Percentiles rank a stretch among this genome's conserved stretches.
Conservation (phyloP, 169 alveolate genomes). For the Plasmodium vivax region DNA sequence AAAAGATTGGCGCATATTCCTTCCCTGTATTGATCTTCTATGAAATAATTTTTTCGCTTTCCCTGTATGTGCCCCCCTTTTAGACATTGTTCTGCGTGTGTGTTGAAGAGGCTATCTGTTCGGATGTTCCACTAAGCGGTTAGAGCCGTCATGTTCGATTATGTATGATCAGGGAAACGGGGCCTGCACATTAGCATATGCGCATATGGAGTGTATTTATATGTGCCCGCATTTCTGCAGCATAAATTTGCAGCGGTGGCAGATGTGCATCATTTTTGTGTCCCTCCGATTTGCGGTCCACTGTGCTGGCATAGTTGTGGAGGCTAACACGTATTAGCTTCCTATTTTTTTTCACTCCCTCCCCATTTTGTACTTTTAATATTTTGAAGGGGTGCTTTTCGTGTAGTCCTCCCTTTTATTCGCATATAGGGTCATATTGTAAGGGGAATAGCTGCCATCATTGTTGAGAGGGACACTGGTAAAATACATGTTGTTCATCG, state of each 20-base stretch:
- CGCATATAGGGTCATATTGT: slow-evolving; percentile 1
- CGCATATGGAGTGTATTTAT: neutral
- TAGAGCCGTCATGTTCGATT: neutral
- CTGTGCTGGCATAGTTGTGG: neutral
- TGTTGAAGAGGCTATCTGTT: neutral
- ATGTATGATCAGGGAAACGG: neutral
- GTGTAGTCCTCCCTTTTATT: slow-evolving; percentile 12
- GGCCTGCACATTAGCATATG: neutral
- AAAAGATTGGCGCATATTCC: neutral
- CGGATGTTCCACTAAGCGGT: neutral
- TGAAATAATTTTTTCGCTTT: neutral
- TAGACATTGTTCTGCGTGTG: neutral
- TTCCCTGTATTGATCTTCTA: neutral
- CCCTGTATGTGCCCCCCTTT: neutral
- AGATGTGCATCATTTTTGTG: neutral
- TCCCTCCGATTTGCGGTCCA: neutral
- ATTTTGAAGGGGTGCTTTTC: slow-evolving; percentile 4
- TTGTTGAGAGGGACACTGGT: slow-evolving; percentile 9
- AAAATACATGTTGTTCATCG: slow-evolving; percentile 20
- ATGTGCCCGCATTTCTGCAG: neutral
- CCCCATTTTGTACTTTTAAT: neutral
- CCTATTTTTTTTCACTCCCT: neutral
- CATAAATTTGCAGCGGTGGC: neutral
- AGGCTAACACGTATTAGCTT: neutral
- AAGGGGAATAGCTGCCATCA: slow-evolving; percentile 16